Evolutionary conservation across 371 early-diverging fungal genomes (phyloP).

Genomic region (Rhizopus delemar): DNA sequence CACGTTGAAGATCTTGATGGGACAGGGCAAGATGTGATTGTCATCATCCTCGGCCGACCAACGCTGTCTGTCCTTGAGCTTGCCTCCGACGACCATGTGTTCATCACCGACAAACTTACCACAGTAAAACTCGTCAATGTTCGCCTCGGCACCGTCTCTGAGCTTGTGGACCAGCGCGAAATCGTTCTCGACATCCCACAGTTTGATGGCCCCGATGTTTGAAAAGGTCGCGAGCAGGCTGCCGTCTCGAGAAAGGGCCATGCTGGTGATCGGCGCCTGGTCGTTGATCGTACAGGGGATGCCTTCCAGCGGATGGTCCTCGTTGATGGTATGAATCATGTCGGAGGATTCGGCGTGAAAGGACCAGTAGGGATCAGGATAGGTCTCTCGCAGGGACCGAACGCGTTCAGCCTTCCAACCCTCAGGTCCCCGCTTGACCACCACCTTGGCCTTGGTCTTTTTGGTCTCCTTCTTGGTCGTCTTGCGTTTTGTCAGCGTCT

Average conservation of each 20-base stretch:
- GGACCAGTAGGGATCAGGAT: conserved; percentile 69
- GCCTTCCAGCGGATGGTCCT: conserved; percentile 60
- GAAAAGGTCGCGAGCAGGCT: conserved; percentile 82
- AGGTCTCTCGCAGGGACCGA: conserved; percentile 47
- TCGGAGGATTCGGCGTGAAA: conserved; percentile 49
- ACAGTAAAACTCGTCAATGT: conserved; percentile 90
- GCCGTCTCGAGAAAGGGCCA: conserved; percentile 82
- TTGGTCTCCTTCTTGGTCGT: conserved; percentile 48
- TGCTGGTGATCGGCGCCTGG: conserved; percentile 71
- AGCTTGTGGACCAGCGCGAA: conserved; percentile 69
- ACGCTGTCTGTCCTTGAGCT: conserved; percentile 78
- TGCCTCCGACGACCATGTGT: conserved; percentile 40
- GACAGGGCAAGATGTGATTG: conserved; percentile 88
- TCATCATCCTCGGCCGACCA: conserved; percentile 90
- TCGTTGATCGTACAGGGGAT: conserved; percentile 53
- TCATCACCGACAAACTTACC: conserved; percentile 68
- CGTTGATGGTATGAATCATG: conserved; percentile 66
- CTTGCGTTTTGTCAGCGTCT: conserved; percentile 8
- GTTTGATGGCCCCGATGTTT: conserved; percentile 71
- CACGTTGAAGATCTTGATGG: conserved; percentile 85
- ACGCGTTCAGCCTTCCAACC: conserved; percentile 47
- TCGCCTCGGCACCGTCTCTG: conserved; percentile 71
- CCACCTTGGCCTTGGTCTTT: conserved; percentile 17
- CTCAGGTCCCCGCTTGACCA: conserved; percentile 10
- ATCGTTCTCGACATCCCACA: conserved; percentile 79